These are phyloP conservation scores for Schizochytrium sp. DNA, from an alignment of 108 stramenopile species.

Conservation along the genomic window DNA sequence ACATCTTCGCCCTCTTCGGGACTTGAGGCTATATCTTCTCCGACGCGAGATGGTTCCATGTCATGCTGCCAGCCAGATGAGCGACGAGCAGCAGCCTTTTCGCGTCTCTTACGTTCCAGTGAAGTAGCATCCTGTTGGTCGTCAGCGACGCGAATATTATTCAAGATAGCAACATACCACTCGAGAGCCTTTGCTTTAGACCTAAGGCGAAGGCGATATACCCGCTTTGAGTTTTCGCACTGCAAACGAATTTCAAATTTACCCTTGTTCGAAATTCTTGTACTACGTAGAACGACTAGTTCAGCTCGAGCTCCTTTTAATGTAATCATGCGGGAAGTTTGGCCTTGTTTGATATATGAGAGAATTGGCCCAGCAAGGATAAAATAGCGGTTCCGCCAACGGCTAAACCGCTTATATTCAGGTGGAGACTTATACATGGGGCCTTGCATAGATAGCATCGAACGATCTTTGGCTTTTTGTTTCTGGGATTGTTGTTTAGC, in stretches of 20 bases:
- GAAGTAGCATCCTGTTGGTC: background rate
- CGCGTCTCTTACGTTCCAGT: background rate
- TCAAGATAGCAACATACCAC: slow-evolving; percentile 40
- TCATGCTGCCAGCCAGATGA: background rate
- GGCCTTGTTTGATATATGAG: slow-evolving; percentile 13
- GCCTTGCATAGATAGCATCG: slow-evolving; percentile 42
- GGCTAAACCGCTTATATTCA: slow-evolving; percentile 28
- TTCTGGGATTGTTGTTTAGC: background rate
- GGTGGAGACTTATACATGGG: slow-evolving; percentile 55
- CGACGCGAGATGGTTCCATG: slow-evolving; percentile 33
- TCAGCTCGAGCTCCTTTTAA: slow-evolving; percentile 21
- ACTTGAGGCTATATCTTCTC: background rate
- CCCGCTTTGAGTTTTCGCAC: slow-evolving; percentile 11
- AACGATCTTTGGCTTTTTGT: background rate
- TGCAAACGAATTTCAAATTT: slow-evolving; percentile 16
- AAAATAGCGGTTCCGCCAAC: slow-evolving; percentile 39
- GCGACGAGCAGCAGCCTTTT: background rate
- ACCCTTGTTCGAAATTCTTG: slow-evolving; percentile 7
- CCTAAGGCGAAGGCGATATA: slow-evolving; percentile 18
- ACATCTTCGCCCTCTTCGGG: slow-evolving; percentile 15
- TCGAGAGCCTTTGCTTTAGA: slow-evolving; percentile 29
- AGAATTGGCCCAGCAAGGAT: slow-evolving; percentile 41
- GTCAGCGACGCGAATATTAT: slow-evolving; percentile 49
- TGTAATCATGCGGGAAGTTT: slow-evolving; percentile 24
- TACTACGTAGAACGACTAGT: background rate